phyloP scores from a whole-genome alignment of 345 rosid genomes.

The Xanthoceras sorbifolium region DNA sequence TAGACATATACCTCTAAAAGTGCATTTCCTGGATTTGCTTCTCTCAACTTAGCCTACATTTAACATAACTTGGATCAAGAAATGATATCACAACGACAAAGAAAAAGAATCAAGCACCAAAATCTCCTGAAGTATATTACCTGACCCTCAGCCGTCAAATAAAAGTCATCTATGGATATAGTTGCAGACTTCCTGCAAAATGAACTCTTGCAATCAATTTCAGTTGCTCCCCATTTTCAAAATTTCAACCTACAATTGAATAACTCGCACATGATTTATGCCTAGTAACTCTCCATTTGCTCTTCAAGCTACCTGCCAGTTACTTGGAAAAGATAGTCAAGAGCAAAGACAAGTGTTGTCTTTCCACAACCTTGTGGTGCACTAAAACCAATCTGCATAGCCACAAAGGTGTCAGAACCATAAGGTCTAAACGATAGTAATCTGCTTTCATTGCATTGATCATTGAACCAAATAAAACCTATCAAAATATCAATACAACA shows the following conservation, averaged over 20 bases:
- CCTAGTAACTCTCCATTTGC: constrained; percentile 16
- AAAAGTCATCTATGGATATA: constrained; percentile 90
- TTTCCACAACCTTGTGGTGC: constrained; percentile 99
- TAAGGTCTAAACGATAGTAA: constrained; percentile 3
- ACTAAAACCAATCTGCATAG: constrained; percentile 88
- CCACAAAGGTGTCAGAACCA: constrained; percentile 8
- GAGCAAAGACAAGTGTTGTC: constrained; percentile 97
- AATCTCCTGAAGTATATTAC: constrained; percentile 37
- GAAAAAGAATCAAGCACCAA: constrained; percentile 13
- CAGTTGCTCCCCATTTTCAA: constrained; percentile 1
- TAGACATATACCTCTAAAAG: constrained; percentile 67
- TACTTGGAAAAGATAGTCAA: constrained; percentile 71
- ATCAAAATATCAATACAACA: neutral
- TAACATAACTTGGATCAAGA: constrained; percentile 21
- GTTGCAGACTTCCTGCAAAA: constrained; percentile 78
- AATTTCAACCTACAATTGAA: neutral
- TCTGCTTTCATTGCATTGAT: neutral
- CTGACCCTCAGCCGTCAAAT: constrained; percentile 87
- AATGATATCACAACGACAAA: constrained; percentile 12
- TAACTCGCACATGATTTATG: constrained; percentile 7
- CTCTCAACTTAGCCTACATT: constrained; percentile 74
- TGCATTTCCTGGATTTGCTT: constrained; percentile 71
- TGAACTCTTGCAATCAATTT: constrained; percentile 11
- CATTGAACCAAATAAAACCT: neutral
- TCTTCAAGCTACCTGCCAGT: constrained; percentile 64